Base-by-base conservation (phyloP, 352 stramenopile species). In the Globisporangium recalcitrans region DNA sequence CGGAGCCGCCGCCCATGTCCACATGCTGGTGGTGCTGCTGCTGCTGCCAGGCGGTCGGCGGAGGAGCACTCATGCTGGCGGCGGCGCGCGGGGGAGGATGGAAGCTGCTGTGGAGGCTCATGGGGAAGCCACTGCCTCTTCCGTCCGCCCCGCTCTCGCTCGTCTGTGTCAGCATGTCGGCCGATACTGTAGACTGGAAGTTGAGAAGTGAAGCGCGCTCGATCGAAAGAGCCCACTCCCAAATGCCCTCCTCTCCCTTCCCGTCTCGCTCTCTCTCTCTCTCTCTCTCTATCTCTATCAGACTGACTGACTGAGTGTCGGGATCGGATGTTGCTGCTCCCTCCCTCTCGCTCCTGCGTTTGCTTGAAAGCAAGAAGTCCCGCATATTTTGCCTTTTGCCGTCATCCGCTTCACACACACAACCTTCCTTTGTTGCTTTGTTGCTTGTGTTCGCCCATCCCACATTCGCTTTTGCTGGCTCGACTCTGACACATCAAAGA, bases 111-210 rank as follows among this genome's bases (percentile, higher is more conserved):
- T 22, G 40, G 40, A 24, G 26, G 48, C 16, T 31, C 26, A 56
- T 56, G 27, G 49, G 8, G 24, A 29, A 53, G 24, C 47, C 26
- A n/a, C n/a, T n/a, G n/a, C n/a, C n/a, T n/a, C n/a, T n/a, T n/a
- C n/a, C 48, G 3, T 21, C 49, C n/a, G 24, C 47, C 47, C 51
- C 51, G 29, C 51, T 57, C 24, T 57, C 51, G 19, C 51, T 34
- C 51, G 51, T 57, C 19, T 57, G 51, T 34, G 51, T 57, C 51
- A 57, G 51, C 51, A 57, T 57, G 38, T 11, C 19, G 38, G 38
- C 34, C 34, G 34, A 46, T 46, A 57, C 51, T 44, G 51, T 57
- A 57, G 27, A 40, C 27, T 56, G 31, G 29, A 44, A 57, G 29
- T 57, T 26, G 51, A 19, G 51, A 44, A 44, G 31, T 57, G 51